Conservation (phyloP, 345 rosid genomes). For the Erodium maritimum region DNA sequence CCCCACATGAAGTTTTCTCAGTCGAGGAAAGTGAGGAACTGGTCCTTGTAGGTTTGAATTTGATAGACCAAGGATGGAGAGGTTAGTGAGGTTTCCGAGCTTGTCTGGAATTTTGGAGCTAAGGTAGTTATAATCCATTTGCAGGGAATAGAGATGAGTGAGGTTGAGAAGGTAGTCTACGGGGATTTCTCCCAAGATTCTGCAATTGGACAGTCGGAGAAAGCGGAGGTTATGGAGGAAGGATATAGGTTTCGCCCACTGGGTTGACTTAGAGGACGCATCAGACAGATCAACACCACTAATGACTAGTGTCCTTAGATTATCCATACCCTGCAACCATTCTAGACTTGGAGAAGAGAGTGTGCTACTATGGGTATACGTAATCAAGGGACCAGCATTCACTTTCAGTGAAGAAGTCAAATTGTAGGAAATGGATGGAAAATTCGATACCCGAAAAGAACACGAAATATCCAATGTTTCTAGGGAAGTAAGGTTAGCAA, state of each 20-base stretch:
- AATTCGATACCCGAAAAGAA: background rate
- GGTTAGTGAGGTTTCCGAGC: background rate
- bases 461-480: conserved; percentile 11
- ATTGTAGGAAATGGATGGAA: conserved; percentile 2
- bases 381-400: background rate
- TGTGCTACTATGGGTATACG: background rate
- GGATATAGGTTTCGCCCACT: background rate
- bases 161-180: background rate
- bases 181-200: background rate
- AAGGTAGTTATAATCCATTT: background rate
- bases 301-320: background rate
- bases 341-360: conserved; percentile 1
- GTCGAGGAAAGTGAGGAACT: background rate
- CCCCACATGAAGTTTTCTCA: background rate
- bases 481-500: conserved; percentile 18
- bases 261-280: background rate
- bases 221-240: background rate
- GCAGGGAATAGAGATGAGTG: background rate
- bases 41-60: background rate
- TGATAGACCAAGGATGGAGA: background rate
- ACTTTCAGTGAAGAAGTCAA: conserved; percentile 5
- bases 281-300: background rate
- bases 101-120: background rate
- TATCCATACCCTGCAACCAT: conserved; percentile 2
- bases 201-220: background rate